These are phyloP conservation scores for Paramecium bursaria DNA, from an alignment of 73 alveolate genomes.

Conservation along the genomic window DNA sequence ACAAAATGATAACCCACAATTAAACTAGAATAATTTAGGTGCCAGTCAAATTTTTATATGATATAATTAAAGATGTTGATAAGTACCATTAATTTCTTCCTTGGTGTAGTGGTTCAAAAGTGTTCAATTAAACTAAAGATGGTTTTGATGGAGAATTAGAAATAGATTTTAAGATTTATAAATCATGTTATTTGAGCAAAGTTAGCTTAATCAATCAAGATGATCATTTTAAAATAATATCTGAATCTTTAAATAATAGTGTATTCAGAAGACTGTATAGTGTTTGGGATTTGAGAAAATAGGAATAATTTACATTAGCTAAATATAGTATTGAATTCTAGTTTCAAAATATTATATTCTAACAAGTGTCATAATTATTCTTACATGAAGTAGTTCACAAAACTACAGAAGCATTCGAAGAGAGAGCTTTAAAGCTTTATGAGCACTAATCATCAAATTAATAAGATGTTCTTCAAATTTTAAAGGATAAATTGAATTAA, in stretches of 20 bases:
- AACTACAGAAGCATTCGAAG: conserved; percentile 26
- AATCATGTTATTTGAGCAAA: neutral
- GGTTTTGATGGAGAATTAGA: conserved; percentile 47
- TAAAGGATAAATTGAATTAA: no score
- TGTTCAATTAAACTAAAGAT: conserved; percentile 1
- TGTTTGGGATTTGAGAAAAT: conserved; percentile 35
- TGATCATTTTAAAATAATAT: neutral
- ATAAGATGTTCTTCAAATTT: no score
- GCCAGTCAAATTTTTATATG: conserved; percentile 10
- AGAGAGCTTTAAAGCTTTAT: conserved; percentile 15
- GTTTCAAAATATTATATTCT: conserved; percentile 1
- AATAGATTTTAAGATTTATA: conserved; percentile 30
- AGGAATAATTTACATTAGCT: conserved; percentile 22
- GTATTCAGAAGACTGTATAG: conserved; percentile 27
- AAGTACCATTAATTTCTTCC: conserved; percentile 15
- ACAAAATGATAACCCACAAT: conserved; percentile 23
- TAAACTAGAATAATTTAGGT: conserved; percentile 9
- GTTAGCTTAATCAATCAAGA: neutral
- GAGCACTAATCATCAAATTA: neutral
- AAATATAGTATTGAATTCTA: conserved; percentile 31
- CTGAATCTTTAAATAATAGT: conserved; percentile 11
- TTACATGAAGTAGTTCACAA: conserved; percentile 21
- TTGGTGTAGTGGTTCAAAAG: conserved; percentile 4
- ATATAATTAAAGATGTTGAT: conserved; percentile 44
- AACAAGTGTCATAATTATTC: conserved; percentile 14